Base-by-base conservation (phyloP, 106 monocot genomes). In the Allium fistulosum region DNA sequence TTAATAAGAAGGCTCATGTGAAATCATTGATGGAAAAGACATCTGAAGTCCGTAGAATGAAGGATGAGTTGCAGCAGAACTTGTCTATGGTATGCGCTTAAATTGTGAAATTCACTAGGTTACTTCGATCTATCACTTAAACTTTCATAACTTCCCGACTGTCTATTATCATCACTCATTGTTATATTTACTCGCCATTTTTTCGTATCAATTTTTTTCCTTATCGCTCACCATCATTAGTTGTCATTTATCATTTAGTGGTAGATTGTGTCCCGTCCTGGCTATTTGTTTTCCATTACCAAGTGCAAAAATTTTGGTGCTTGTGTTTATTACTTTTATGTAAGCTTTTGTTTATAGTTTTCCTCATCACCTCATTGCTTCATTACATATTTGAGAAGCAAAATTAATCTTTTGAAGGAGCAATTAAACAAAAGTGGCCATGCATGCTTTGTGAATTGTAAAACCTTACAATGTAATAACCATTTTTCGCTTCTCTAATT, bases 11-110 rank as follows among this genome's bases (percentile, higher is more conserved):
- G 80, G 66, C 74, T 48, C 64, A 90, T 49, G 83, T 93, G 48
- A 63, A 75, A 62, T 83, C 85, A 58, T 84, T 99, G 67, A 80
- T 83, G 84, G 82, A 93, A 71, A 93, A 90, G 68, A 87, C 93
- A 57, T 85, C 85, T 59, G 87, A 87, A 90, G 87, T 90, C 26
- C 82, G 87, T 59, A 81, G 59, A 76, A 80, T 61, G 76, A 80
- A 89, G 72, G 86, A 93, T 68, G 90, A 87, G 53, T 60, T 99
- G 66, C 85, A 93, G 49, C 78, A 85, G 18, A 80, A 81, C n/a
- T 76, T 99, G 49, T 83, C 82, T 17, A 49, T 79, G 78, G 99
- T 99, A 28, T 53, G 65, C 22, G 9, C 11, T 63, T 47, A 63
- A 28, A 1, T 49, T 47, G 5, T 51, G 65, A 16, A 47, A 64